These are phyloP conservation scores for Xylaria sp. DNA, from an alignment of 2,329 filamentous ascomycete species.

Conservation along the genomic window DNA sequence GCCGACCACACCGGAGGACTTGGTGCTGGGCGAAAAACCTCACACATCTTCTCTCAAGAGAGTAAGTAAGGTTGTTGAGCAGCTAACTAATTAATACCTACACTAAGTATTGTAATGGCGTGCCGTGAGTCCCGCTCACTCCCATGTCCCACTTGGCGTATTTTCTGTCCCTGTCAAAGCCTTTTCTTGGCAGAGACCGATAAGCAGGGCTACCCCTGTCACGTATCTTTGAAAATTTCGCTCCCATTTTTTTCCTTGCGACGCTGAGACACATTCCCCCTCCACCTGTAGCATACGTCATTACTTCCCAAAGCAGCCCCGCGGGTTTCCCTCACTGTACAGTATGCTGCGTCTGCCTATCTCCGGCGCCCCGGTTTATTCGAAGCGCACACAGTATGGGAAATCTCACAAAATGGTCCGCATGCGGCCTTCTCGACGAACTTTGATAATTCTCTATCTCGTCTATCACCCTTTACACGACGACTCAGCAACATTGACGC, in stretches of 20 bases:
- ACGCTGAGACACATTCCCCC: constrained; percentile 8
- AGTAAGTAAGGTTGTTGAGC: no score
- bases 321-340: not conserved
- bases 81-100: no score
- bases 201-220: constrained; percentile 10
- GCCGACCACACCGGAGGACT: constrained; percentile 9
- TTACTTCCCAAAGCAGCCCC: constrained; percentile 30
- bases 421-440: constrained; percentile 7
- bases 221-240: constrained; percentile 2
- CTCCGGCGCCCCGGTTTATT: constrained; percentile 15
- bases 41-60: no score
- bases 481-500: not conserved
- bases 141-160: not conserved
- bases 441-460: constrained; percentile 13
- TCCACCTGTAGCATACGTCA: constrained; percentile 28
- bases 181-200: constrained; percentile 10
- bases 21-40: not conserved
- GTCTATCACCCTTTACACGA: not conserved
- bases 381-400: not conserved
- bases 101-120: not conserved
- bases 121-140: constrained; percentile 7
- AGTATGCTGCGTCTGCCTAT: not conserved
- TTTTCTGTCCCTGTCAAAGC: constrained; percentile 6
- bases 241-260: constrained; percentile 12
- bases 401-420: constrained; percentile 7